Percentiles rank a stretch among this genome's conserved stretches.
These are phyloP conservation scores for Sugiyamaella paludigena DNA, from an alignment of 1,139 yeast species.

Conservation along the genomic window DNA sequence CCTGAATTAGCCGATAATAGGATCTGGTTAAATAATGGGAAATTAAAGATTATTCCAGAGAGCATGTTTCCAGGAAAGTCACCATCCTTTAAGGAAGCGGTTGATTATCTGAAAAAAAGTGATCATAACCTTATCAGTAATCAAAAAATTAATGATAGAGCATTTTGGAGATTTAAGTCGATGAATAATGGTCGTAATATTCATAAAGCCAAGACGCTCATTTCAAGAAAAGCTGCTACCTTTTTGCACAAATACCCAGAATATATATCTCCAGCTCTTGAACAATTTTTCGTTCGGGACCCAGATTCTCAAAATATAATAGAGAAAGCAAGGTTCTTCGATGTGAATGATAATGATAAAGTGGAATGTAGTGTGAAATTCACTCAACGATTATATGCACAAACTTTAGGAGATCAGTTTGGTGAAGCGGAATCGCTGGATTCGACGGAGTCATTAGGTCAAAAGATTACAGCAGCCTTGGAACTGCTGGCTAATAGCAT, in stretches of 20 bases:
- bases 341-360: slow-evolving; percentile 18
- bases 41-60: slow-evolving; percentile 26
- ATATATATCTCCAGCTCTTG: slow-evolving; percentile 20
- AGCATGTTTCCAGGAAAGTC: slow-evolving; percentile 12
- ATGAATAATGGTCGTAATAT: slow-evolving; percentile 2
- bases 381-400: slow-evolving; percentile 18
- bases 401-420: slow-evolving; percentile 18
- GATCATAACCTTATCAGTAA: background rate
- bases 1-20: slow-evolving; percentile 45
- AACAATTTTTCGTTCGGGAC: slow-evolving; percentile 8
- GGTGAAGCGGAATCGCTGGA: slow-evolving; percentile 19
- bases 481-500: slow-evolving; percentile 23
- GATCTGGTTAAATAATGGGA: slow-evolving; percentile 31
- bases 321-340: background rate
- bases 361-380: slow-evolving; percentile 28
- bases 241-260: slow-evolving; percentile 23
- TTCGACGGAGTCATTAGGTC: slow-evolving; percentile 21
- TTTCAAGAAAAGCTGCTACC: slow-evolving; percentile 24
- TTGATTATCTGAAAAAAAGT: background rate
- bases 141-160: background rate
- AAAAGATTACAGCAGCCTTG: slow-evolving; percentile 31
- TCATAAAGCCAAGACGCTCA: slow-evolving; percentile 19
- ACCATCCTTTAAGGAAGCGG: slow-evolving; percentile 6
- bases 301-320: background rate
- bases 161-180: background rate